A percentile compares a stretch with the other conserved stretches of the same genome.
Conservation (phyloP, 208 protist genomes). For the Trypanosoma vivax region DNA sequence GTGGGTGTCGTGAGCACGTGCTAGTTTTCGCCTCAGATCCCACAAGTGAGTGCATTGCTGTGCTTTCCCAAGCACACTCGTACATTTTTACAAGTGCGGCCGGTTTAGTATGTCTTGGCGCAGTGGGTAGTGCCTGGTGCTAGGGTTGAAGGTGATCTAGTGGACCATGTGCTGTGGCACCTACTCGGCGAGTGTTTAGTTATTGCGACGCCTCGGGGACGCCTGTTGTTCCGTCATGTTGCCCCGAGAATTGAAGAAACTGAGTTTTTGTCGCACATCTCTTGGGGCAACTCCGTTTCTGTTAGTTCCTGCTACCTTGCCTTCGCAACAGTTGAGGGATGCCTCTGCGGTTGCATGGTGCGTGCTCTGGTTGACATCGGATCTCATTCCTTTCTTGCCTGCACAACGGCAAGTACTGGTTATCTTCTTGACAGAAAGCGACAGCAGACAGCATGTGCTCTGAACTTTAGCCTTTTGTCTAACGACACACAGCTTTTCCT, state of each 20-base stretch:
- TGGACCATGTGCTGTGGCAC: constrained; percentile 54
- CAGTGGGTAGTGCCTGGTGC: constrained; percentile 25
- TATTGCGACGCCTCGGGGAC: constrained; percentile 37
- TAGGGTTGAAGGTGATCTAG: constrained; percentile 40
- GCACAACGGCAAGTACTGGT: no score
- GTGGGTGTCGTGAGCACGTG: constrained; percentile 23
- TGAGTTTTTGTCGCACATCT: neutral
- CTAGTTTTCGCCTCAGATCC: constrained; percentile 34
- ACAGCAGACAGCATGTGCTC: no score
- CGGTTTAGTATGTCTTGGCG: constrained; percentile 34
- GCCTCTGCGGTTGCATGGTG: no score
- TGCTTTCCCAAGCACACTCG: constrained; percentile 47
- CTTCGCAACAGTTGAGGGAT: no score
- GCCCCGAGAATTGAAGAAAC: constrained; percentile 8
- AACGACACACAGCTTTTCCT: constrained; percentile 33
- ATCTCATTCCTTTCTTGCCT: no score
- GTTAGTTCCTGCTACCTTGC: constrained; percentile 21
- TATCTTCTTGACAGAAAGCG: no score
- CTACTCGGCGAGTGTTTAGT: constrained; percentile 37
- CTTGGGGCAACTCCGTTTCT: constrained; percentile 4
- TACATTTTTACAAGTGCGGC: constrained; percentile 45
- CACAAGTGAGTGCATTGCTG: constrained; percentile 27
- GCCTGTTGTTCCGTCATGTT: constrained; percentile 46
- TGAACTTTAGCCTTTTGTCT: no score
- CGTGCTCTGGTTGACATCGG: no score